Base-by-base conservation (phyloP, 768 basidiomycete genomes). In the Mycena epipterygia region DNA sequence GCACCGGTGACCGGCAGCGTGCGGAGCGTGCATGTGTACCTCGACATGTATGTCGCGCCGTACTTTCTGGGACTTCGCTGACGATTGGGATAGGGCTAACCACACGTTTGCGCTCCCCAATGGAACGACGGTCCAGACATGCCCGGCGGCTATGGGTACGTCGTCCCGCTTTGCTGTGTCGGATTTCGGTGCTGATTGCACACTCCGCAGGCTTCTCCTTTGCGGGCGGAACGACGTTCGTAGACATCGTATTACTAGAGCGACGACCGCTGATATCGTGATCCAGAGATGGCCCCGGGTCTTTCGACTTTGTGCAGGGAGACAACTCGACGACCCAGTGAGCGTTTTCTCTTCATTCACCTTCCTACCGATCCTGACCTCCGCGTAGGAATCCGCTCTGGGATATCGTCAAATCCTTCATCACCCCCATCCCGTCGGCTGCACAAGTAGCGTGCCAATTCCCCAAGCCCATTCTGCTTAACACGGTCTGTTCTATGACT, bases 171-270 rank as follows among this genome's bases (percentile, higher is more conserved):
- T 71, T 37, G 0, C 41, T 42, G 12, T 41, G 49, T 56, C 33
- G 44, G 33, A 11, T 3, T 44, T 17, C 57, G 42, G 56, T 46
- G 49, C 52, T 69, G 64, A 59, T 63, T 12, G 73, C 48, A 49
- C 25, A 35, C 21, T 55, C 16, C 55, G 55, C 55, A 93, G 93
- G 93, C 14, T 94, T 84, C 78, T 85, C 88, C 0, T 95, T 95
- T 73, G 93, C 93, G 19, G 93, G 92, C 53, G 93, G 93, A 77
- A 94, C 93, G 32, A 93, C 92, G 92, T 93, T 67, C 80, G 88
- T 79, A 14, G 25, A 61, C n/a, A 49, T 62, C 25, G 14, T 7
- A 30, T 35, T 68, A 30, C 53, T 27, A 19, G 21, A n/a, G 4
- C 12, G n/a, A 29, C 64, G 14, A 58, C 51, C 32, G 73, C 27